phyloP scores from a whole-genome alignment of 352 stramenopile species.

The Globisporangium nagaii region DNA sequence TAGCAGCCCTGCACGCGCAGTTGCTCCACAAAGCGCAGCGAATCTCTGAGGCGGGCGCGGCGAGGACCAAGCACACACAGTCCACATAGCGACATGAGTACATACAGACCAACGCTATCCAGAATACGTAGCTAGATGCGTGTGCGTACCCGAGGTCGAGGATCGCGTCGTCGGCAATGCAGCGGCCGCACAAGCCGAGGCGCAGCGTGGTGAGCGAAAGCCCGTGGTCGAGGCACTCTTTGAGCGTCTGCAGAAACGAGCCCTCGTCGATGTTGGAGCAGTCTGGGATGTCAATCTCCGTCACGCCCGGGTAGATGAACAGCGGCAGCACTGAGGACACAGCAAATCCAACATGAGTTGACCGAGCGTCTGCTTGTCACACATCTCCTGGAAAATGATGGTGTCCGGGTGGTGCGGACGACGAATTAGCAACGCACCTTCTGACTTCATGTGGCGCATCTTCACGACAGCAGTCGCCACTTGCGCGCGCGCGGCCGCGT shows the following conservation, averaged over 20 bases:
- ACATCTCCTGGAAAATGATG: not conserved
- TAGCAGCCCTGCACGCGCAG: conserved; percentile 74
- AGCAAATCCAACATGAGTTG: not conserved
- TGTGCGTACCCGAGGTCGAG: conserved; percentile 43
- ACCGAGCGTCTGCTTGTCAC: no score
- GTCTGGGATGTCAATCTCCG: conserved; percentile 76
- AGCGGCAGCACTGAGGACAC: conserved; percentile 45
- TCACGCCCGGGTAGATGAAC: conserved; percentile 79
- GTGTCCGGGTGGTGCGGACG: not conserved
- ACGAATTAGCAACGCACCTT: conserved; percentile 17
- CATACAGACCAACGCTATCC: no score
- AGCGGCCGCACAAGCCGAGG: conserved; percentile 70
- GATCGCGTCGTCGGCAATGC: conserved; percentile 71
- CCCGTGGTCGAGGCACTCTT: conserved; percentile 36
- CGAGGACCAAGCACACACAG: no score
- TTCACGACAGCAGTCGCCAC: conserved; percentile 55
- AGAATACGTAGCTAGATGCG: not conserved
- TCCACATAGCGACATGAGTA: no score
- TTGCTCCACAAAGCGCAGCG: conserved; percentile 57
- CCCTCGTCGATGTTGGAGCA: conserved; percentile 78
- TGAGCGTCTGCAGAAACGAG: conserved; percentile 46
- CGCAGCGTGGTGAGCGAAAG: conserved; percentile 48
- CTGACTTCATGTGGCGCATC: conserved; percentile 47
- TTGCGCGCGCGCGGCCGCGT: conserved; percentile 49
- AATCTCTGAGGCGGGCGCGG: no score